Evolutionary conservation across 768 basidiomycete species (phyloP), one percentile per base, ranked within the genome.

Genomic region (Phanerodontia chrysosporium): DNA sequence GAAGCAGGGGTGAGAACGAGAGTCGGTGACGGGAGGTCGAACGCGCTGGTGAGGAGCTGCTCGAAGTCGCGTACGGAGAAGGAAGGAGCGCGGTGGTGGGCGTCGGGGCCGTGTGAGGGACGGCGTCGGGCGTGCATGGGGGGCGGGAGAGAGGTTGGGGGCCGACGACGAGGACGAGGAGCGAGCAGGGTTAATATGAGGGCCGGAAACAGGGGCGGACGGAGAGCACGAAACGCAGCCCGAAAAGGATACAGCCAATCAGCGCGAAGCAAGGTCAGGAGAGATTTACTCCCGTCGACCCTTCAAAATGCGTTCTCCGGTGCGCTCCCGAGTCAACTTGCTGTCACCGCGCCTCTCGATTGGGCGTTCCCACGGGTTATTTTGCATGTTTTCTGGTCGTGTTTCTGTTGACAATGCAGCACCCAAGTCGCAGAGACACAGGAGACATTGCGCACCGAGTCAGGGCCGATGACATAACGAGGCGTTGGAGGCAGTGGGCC

Each of bases 41-140:
- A 68, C 12, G 67, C 69, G 57, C 62, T 57, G n/a, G 59, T 55
- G 58, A 70, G 59, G 64, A 70, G 67, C 56, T 65, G 66, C 59
- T 64, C 64, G 61, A 70, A 68, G 58, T 68, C 69, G 55, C 63
- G 49, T 58, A 70, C 54, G 55, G 64, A 61, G 59, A 68, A 67
- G 48, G 62, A 54, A 13, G 66, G 49, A 46, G 46, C 42, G 35
- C 62, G 62, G 51, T 44, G 24, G 49, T 51, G 57, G 3, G 61
- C 18, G 52, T 57, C 46, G 59, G 51, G 39, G 63, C 32, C 62
- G 61, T 52, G 48, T 48, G 42, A 32, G 57, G 55, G 57, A 28
- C 13, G 32, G 21, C 54, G 25, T 32, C 32, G 57, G 25, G 45
- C 27, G 55, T 28, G 44, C 55, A 56, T 56, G 3, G 29, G 18